These are phyloP conservation scores for Pyrenochaeta sp. DNA, from an alignment of 2,329 filamentous ascomycete genomes.

Conservation along the genomic window DNA sequence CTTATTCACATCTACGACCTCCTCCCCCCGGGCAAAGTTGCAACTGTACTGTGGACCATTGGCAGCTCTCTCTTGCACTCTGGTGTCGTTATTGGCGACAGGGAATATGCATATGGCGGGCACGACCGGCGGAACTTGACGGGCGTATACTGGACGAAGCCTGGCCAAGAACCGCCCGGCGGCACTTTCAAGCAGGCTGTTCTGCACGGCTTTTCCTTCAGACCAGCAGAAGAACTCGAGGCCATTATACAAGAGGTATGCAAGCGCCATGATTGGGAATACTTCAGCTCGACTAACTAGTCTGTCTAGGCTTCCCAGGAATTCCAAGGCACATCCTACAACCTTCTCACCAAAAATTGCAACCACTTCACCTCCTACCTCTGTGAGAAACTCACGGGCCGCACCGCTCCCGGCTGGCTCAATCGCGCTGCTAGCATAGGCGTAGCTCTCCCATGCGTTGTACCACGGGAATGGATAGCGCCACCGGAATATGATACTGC, in stretches of 20 bases:
- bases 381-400: slow-evolving; percentile 74
- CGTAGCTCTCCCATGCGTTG: slow-evolving; percentile 79
- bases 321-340: slow-evolving; percentile 79
- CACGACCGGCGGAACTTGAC: slow-evolving; percentile 75
- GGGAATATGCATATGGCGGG: slow-evolving; percentile 85
- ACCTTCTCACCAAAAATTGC: slow-evolving; percentile 83
- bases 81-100: slow-evolving; percentile 79
- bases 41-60: slow-evolving; percentile 78
- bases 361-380: slow-evolving; percentile 86
- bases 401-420: slow-evolving; percentile 75
- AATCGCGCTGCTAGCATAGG: slow-evolving; percentile 87
- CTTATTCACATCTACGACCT: slow-evolving; percentile 81
- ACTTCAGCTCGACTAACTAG: neutral
- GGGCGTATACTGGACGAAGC: slow-evolving; percentile 83
- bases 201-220: slow-evolving; percentile 80
- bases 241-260: slow-evolving; percentile 65
- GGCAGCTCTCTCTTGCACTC: slow-evolving; percentile 82
- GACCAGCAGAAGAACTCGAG: slow-evolving; percentile 73
- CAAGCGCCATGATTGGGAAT: no score
- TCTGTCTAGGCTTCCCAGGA: slow-evolving; percentile 66
- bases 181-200: slow-evolving; percentile 78
- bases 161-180: slow-evolving; percentile 74
- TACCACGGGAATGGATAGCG: slow-evolving; percentile 82
- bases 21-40: slow-evolving; percentile 76
- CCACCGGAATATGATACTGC: slow-evolving; percentile 78